These are phyloP conservation scores for Beta lomatogona DNA, from an alignment of 179 eudicot species.

Conservation along the genomic window DNA sequence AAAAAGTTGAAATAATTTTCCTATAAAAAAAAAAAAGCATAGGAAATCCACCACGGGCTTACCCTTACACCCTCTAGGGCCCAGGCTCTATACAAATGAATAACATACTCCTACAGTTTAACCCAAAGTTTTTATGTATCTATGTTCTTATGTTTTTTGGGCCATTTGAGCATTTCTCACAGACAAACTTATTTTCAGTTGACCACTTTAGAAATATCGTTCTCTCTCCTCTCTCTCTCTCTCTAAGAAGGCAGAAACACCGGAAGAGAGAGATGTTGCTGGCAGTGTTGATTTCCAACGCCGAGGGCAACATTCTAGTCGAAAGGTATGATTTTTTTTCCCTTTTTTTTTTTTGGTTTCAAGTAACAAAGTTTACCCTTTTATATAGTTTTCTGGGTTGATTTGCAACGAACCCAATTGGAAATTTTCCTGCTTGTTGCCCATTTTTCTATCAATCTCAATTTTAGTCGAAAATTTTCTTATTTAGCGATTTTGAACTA, in stretches of 20 bases:
- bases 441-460: conserved; percentile 1
- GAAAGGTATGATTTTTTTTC: conserved; percentile 53
- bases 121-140: too few relatives aligned
- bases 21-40: too few relatives aligned
- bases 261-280: conserved; percentile 56
- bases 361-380: neutral
- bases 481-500: neutral
- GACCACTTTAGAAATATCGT: neutral
- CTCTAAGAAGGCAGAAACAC: neutral
- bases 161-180: neutral
- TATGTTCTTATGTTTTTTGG: neutral
- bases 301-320: conserved; percentile 93
- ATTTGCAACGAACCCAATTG: neutral
- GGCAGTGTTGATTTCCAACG: conserved; percentile 81
- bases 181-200: neutral
- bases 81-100: too few relatives aligned
- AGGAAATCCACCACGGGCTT: too few relatives aligned
- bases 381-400: neutral
- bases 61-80: too few relatives aligned
- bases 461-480: neutral
- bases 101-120: too few relatives aligned
- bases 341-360: neutral
- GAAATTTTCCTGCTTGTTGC: neutral
- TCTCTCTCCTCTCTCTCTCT: neutral
- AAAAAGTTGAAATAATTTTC: too few relatives aligned